Conservation (phyloP, 2,329 filamentous ascomycete species). For the Colletotrichum neosansevieriae region DNA sequence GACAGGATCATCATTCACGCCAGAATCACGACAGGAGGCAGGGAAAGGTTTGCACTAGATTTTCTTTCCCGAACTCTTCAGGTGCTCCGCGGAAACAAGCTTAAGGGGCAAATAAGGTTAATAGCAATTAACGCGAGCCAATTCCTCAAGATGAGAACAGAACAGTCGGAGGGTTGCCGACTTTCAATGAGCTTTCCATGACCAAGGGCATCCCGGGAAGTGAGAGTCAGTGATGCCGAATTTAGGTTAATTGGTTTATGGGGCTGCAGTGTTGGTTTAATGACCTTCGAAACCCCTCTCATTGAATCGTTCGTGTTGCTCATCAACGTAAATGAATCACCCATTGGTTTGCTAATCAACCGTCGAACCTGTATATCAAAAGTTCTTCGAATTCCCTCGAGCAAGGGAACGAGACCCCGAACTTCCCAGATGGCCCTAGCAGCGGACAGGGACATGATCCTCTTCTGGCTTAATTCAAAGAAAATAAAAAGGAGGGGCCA, state of each 20-base stretch:
- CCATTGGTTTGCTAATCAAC: background rate
- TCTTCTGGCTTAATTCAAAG: background rate
- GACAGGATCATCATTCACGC: too few relatives aligned
- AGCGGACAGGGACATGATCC: background rate
- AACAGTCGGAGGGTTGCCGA: background rate
- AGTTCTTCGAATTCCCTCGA: conserved; percentile 11
- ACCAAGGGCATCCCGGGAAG: background rate
- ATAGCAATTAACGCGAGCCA: background rate
- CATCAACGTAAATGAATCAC: conserved; percentile 1
- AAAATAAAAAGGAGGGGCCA: background rate
- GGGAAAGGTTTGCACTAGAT: background rate
- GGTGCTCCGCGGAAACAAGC: background rate
- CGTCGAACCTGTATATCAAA: conserved; percentile 16
- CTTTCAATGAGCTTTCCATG: background rate
- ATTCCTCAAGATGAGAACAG: background rate
- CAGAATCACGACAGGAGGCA: background rate
- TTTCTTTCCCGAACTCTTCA: background rate
- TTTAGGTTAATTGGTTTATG: background rate
- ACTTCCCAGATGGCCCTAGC: conserved; percentile 22
- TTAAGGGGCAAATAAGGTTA: conserved; percentile 5
- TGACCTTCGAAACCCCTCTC: conserved; percentile 4
- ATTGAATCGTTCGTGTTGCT: background rate
- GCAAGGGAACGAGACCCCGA: background rate
- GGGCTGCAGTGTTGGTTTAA: background rate
- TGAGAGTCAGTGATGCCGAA: conserved; percentile 3